These are phyloP conservation scores for Phytophthora pluvialis DNA, from an alignment of 352 stramenopile genomes.

Conservation along the genomic window DNA sequence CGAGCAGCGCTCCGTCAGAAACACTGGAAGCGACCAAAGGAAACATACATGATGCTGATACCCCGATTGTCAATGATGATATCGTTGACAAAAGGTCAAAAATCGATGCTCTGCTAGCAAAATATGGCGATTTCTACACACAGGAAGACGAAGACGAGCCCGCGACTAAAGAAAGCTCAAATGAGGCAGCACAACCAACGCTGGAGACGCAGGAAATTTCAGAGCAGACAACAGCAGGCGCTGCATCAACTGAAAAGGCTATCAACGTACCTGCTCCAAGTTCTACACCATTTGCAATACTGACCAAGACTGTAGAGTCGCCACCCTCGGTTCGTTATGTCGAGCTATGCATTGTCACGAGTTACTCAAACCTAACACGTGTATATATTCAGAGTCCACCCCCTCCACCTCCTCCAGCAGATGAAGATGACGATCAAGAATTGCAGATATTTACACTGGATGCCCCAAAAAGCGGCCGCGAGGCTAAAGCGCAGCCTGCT, in stretches of 20 bases:
- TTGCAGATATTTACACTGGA: conserved; percentile 40
- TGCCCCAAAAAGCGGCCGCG: not conserved
- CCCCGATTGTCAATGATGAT: not conserved
- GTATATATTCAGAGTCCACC: conserved; percentile 44
- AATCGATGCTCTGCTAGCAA: conserved; percentile 34
- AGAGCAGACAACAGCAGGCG: not conserved
- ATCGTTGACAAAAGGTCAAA: conserved; percentile 11
- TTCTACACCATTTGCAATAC: not conserved
- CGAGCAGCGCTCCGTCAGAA: not conserved
- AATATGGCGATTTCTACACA: conserved; percentile 46
- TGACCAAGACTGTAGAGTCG: conserved; percentile 4
- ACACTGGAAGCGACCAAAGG: conserved; percentile 7
- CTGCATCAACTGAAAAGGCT: not conserved
- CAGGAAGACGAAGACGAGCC: conserved; percentile 16
- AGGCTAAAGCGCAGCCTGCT: not conserved
- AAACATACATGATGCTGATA: not conserved
- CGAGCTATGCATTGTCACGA: not conserved
- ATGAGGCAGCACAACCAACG: not conserved
- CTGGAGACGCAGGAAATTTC: conserved; percentile 3
- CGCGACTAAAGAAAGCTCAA: conserved; percentile 1
- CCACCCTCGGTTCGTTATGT: conserved; percentile 30
- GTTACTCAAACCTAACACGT: conserved; percentile 1
- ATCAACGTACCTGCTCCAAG: not conserved
- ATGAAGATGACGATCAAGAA: conserved; percentile 50
- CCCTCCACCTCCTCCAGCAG: conserved; percentile 53